Evolutionary conservation across 2,329 filamentous ascomycete species (phyloP).

Genomic region (Sporothrix phasma): DNA sequence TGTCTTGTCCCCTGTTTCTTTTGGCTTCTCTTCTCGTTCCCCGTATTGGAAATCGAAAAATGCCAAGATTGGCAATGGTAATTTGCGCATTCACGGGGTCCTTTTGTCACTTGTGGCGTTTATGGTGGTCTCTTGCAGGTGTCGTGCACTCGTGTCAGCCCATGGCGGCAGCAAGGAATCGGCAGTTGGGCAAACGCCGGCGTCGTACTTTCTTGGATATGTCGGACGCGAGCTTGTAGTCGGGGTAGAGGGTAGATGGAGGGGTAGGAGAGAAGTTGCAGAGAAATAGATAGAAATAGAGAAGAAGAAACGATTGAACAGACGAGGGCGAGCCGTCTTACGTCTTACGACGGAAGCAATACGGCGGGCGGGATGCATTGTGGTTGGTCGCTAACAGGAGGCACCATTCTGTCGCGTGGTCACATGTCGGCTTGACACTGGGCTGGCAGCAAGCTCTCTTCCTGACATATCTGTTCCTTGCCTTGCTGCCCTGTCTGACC

Average conservation of each 20-base stretch:
- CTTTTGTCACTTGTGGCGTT: neutral
- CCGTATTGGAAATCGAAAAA: no score
- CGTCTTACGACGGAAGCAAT: neutral
- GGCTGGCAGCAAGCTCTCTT: no score
- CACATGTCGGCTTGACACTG: neutral
- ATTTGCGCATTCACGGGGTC: no score
- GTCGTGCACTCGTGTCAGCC: neutral
- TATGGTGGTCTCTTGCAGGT: no score
- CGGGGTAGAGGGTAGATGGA: neutral
- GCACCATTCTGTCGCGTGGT: constrained; percentile 12
- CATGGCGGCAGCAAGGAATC: neutral
- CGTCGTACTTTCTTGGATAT: neutral
- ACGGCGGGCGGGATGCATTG: neutral
- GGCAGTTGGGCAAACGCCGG: neutral
- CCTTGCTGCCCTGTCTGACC: neutral
- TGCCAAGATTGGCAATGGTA: no score
- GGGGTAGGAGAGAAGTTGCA: neutral
- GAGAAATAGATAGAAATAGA: neutral
- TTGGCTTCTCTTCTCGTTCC: neutral
- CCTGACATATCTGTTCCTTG: no score
- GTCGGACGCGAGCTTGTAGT: neutral
- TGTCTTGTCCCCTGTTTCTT: neutral
- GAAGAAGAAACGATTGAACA: no score
- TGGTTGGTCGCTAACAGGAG: neutral
- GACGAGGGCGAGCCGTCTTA: neutral